Evolutionary conservation across 805 yeast genomes (phyloP), one percentile per base, ranked within the genome.

Genomic region (Cyberlindnera suaveolens): DNA sequence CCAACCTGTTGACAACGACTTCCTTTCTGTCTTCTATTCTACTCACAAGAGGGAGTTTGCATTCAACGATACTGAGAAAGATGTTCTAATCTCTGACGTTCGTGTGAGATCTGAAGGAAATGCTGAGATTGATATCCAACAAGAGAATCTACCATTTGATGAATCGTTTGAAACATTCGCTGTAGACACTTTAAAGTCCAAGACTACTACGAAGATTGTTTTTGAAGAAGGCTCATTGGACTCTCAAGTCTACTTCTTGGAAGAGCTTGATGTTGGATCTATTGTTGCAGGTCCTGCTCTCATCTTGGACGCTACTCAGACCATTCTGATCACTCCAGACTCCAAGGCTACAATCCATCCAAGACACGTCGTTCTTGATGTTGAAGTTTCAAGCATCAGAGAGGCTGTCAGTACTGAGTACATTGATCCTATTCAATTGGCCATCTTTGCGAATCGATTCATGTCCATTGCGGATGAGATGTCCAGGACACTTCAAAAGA

Each of bases 401-500:
- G 74, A 35, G 70, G 29, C 26, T 6, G 75, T 18, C 54, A 70
- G 33, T 68, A 71, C 61, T 57, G 71, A 52, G 65, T 72, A 6
- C 68, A 67, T 68, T 45, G 75, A 71, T 49, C 75, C 75, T 2
- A 63, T 71, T 37, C 72, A 64, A 46, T 47, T 70, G 33, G 66
- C 75, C 3, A 63, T 71, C 16, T 71, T 71, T 49, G 64, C 70
- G 14, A 67, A 70, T 52, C 62, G 77, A 54, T 71, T 72, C 57
- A 71, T 71, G 75, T 63, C 73, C 9, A 71, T 74, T 59, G 78
- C 78, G 16, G 75, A 72, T 41, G 67, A 66, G 42, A 72, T 72
- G 76, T 66, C 70, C 36, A 61, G 68, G 43, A 70, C 75, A 2
- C 56, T 72, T 32, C 74, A 68, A 48, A 68, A 67, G 57, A 72